Evolutionary conservation across 2,329 filamentous ascomycete genomes (phyloP).

Genomic region (Aspergillus floridensis): DNA sequence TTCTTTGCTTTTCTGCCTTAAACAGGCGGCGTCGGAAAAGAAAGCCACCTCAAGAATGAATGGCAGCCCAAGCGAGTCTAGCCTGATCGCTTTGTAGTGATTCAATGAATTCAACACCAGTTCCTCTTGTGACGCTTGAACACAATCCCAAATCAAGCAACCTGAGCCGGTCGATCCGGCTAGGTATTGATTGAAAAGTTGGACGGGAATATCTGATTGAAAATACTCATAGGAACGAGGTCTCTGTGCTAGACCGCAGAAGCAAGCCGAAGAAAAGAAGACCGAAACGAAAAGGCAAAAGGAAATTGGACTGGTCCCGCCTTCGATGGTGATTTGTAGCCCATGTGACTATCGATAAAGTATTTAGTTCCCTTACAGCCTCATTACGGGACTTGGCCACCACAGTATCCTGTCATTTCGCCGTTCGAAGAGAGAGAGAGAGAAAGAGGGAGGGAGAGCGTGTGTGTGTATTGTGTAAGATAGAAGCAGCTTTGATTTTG

Average conservation of each 20-base stretch:
- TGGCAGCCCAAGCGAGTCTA: slow-evolving; percentile 1
- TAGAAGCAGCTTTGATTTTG: not conserved
- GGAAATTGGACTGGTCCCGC: not conserved
- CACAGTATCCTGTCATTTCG: not conserved
- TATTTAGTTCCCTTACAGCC: slow-evolving; percentile 1
- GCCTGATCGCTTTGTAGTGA: slow-evolving; percentile 7
- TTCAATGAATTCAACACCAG: not conserved
- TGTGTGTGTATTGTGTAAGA: not conserved
- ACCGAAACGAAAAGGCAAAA: not conserved
- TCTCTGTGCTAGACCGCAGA: not conserved
- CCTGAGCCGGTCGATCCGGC: not conserved
- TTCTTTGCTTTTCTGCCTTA: slow-evolving; percentile 1
- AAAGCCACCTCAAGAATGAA: slow-evolving; percentile 1
- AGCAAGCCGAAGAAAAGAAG: not conserved
- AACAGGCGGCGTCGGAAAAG: slow-evolving; percentile 1
- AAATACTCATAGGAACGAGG: not conserved
- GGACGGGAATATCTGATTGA: not conserved
- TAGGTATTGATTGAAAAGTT: not conserved
- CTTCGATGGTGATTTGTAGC: not conserved
- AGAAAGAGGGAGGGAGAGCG: no score
- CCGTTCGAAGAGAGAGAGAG: no score
- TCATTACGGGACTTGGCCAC: not conserved
- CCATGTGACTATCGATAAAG: slow-evolving; percentile 6
- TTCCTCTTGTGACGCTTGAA: not conserved
- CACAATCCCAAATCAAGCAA: not conserved